Conservation (phyloP, 192 early-diverging fungal species). For the Backusella westeae region DNA sequence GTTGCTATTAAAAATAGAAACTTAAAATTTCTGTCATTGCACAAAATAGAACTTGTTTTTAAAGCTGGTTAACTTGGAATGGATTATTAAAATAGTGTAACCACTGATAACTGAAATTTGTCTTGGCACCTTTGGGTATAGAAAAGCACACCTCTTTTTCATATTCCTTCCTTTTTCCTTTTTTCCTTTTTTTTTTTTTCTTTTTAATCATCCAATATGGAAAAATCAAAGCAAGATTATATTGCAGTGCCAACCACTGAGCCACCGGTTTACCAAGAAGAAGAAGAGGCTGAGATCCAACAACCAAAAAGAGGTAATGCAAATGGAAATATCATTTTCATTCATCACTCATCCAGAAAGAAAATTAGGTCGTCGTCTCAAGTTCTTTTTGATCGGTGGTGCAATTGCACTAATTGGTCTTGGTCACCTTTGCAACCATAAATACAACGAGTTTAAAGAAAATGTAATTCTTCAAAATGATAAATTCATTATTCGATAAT, state of each 20-base stretch:
- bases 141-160: neutral
- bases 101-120: neutral
- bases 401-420: conserved; percentile 10
- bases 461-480: neutral
- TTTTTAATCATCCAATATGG: neutral
- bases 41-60: neutral
- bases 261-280: neutral
- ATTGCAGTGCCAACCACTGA: neutral
- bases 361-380: neutral
- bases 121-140: neutral
- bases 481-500: neutral
- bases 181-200: neutral
- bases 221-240: neutral
- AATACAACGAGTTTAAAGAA: neutral
- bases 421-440: neutral
- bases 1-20: neutral
- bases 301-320: neutral
- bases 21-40: neutral
- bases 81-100: neutral
- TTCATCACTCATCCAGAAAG: neutral
- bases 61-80: neutral
- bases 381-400: conserved; percentile 5
- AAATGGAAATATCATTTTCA: neutral
- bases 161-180: neutral
- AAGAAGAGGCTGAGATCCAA: neutral